These are phyloP conservation scores for Tolypocladium cylindrosporum DNA, from an alignment of 2,329 filamentous ascomycete genomes.

Conservation along the genomic window DNA sequence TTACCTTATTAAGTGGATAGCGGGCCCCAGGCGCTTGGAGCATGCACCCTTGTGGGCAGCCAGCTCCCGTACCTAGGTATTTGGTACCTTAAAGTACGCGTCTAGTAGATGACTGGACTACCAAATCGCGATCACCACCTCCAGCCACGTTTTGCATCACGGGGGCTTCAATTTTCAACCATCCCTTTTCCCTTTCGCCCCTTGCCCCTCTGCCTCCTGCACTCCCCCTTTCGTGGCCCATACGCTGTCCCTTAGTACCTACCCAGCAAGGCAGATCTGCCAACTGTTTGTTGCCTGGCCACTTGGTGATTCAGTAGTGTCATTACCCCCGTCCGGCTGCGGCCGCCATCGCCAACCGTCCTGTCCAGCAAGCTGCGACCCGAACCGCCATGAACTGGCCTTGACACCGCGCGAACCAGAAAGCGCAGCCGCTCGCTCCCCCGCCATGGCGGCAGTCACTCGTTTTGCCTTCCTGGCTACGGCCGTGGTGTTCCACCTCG, in stretches of 20 bases:
- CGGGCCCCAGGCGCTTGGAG: not conserved
- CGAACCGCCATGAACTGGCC: not conserved
- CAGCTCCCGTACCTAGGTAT: no score
- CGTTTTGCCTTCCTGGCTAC: conserved; percentile 79
- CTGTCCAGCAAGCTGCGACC: not conserved
- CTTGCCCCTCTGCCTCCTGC: not conserved
- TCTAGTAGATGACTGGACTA: not conserved
- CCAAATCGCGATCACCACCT: not conserved
- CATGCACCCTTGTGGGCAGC: not conserved
- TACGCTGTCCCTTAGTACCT: not conserved
- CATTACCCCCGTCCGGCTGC: not conserved
- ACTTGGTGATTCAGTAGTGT: not conserved
- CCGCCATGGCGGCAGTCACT: conserved; percentile 41
- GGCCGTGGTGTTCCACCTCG: conserved; percentile 83
- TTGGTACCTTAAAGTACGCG: no score
- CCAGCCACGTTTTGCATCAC: not conserved
- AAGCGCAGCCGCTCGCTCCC: not conserved
- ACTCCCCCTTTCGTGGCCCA: not conserved
- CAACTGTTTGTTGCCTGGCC: not conserved
- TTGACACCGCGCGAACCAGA: not conserved
- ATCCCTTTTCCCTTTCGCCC: not conserved
- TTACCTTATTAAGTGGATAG: not conserved
- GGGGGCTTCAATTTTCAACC: not conserved
- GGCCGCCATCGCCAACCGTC: not conserved
- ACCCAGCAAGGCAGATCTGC: not conserved